Base-by-base conservation (phyloP, 345 rosid species). In the thale cress (Arabidopsis thaliana) region DNA sequence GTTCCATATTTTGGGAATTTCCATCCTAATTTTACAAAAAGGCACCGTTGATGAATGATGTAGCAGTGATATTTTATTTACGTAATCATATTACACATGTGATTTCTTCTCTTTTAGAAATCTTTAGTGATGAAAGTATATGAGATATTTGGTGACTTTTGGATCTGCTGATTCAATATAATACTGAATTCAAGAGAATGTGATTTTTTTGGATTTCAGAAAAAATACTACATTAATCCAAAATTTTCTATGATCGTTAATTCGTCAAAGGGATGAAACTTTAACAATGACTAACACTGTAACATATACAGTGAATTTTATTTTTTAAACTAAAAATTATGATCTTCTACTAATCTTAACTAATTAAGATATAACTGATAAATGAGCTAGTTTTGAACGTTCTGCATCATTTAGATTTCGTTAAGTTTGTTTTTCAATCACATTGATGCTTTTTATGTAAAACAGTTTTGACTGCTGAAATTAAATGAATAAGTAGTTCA, bases 1-100 rank as follows among this genome's bases (percentile, higher is more conserved):
- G 79, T 59, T 75, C 52, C 24, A 32, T 23, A 10, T 32, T 60
- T 67, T 68, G 56, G 79, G 45, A 10, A 50, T 53, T 68, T 67
- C 32, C 11, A 50, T 40, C 20, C 0, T 22, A 28, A 14, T 7
- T 38, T 20, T 67, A 67, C 24, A 40, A 66, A 60, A 57, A 5
- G 11, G 52, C 42, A 23, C 25, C 24, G 46, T 30, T 60, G 51
- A 51, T 61, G 61, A 16, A 33, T 60, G 51, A 51, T 61, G 61
- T 28, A 33, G 20, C 14, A 50, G 22, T 52, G 5, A 60, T 49
- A 37, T 20, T 25, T 25, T 62, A 37, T 37, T 9, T 50, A 25
- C 68, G 42, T 60, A 38, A 38, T 72, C 68, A 50, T 50, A 61
- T 38, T 50, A 59, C 20, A n/a, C 59, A 72, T 38, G 76, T 72